Base-by-base conservation (phyloP, 2,329 filamentous ascomycete species). In the Ophiostoma sp. region DNA sequence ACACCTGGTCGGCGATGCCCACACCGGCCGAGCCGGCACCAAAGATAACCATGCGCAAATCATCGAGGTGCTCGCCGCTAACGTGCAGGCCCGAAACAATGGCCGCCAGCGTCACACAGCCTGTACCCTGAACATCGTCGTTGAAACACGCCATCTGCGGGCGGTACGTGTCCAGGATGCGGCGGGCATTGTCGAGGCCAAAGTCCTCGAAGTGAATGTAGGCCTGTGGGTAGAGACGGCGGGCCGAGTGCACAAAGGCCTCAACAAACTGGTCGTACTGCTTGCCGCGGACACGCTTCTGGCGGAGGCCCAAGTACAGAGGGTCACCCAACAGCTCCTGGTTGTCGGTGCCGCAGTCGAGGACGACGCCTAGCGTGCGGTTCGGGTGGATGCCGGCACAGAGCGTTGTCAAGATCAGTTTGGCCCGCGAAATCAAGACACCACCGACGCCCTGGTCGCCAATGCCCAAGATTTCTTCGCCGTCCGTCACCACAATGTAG, bases 181-280 rank as follows among this genome's bases (percentile, higher is more conserved):
- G 88, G 39, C 92, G 86, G 0, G 93, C 88, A 78, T 97, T 97
- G 0, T 81, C 81, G 0, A 97, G 82, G 0, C 93, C 94, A 82
- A 97, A 97, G 79, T 97, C 94, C 78, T 97, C 93, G 78, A 97
- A 97, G 78, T 97, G 94, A 25, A 97, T 91, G 77, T 95, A 95
- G 0, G 94, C 93, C 63, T 87, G 90, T 0, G 94, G 94, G 75
- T 91, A 97, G 1, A 90, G 85, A 77, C 91, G 89, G 61, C 90
- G 85, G 0, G 91, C 91, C 0, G 89, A 86, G 70, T 85, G 83
- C 9, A 97, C 88, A 78, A 97, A 97, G 0, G 83, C 88, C 63
- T 93, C 91, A 1, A 97, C 89, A 75, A 97, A 93, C 0, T 88
- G 81, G 78, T 95, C 92, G 78, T 97, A 97, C 77, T 89, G 82